Evolutionary conservation across 257 asterid genomes (phyloP), one percentile per base, ranked within the genome.

Genomic region (Forsythia suspensa): DNA sequence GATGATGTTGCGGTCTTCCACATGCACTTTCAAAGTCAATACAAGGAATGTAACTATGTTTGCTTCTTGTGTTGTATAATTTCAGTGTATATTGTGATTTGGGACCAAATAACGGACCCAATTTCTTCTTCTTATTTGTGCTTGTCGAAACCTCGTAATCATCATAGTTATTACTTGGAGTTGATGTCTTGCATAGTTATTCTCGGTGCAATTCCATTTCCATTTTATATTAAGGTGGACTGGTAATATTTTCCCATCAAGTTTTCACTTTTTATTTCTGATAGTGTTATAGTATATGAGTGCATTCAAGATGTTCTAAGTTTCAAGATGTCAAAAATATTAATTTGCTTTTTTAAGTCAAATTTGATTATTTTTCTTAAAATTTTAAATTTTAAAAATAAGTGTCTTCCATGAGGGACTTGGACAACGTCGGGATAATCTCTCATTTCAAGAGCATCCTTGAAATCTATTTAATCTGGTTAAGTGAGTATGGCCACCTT

Each of bases 11-110:
- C 83, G 85, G 75, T 84, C 82, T 95, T 24, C 86, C 84, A 1
- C 51, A 43, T 3, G 83, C 85, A 80, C 81, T 85, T 86, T 95
- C 98, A 63, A 93, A 80, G 86, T 95, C 99, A 18, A 95, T 92
- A 81, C 99, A 95, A 34, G 98, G 99, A 83, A 95, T 93, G 89
- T 92, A 92, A 80, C 87, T 95, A 51, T 93, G 96, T 86, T 92
- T 95, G 91, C 98, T 95, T 80, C 91, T 91, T 42, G 97, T 84
- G 79, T 80, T 91, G 83, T 98, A 93, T 48, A 86, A 59, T 84
- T 93, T 91, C 99, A 98, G 93, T 48, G 43, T 69, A 83, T 93
- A 90, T 48, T 78, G 86, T 74, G 86, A 88, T 72, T 87, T 90
- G 0, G 91, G 92, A 87, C 89, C 97, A 72, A 95, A 95, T 11